Percentiles rank a stretch among this genome's conserved stretches.
These are phyloP conservation scores for Bromus sterilis DNA, from an alignment of 176 grass and related monocot species.

Conservation along the genomic window DNA sequence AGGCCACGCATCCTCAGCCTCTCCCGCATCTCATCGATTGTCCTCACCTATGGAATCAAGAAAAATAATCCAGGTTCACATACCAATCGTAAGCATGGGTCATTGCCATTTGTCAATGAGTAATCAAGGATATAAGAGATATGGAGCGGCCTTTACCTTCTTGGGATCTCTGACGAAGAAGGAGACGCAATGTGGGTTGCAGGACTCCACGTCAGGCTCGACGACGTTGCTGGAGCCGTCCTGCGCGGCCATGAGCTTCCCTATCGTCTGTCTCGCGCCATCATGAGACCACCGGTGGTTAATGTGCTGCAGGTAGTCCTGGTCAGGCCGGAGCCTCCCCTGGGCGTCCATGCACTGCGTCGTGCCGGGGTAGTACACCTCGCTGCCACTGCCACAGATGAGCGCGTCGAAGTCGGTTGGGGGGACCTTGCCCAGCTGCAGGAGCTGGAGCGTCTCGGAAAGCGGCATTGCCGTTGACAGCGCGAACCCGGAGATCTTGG, in stretches of 20 bases:
- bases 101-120: background rate
- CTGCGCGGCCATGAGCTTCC: constrained; percentile 50
- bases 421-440: constrained; percentile 54
- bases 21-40: constrained; percentile 64
- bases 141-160: constrained; percentile 26
- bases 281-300: constrained; percentile 87
- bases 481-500: constrained; percentile 84
- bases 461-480: constrained; percentile 91
- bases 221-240: constrained; percentile 13
- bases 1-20: constrained; percentile 85
- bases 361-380: constrained; percentile 93
- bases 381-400: constrained; percentile 80
- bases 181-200: constrained; percentile 73
- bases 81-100: background rate
- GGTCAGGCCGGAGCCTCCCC: constrained; percentile 72
- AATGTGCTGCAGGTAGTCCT: constrained; percentile 81
- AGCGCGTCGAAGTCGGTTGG: constrained; percentile 84
- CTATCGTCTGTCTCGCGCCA: constrained; percentile 54
- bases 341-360: constrained; percentile 52
- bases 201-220: constrained; percentile 52
- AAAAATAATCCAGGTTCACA: constrained; percentile 14
- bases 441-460: constrained; percentile 49
- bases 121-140: background rate
- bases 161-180: constrained; percentile 72
- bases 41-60: constrained; percentile 31